These are phyloP conservation scores for Magnolia changhungtana DNA, from an alignment of 164 flowering plant species.

Conservation along the genomic window DNA sequence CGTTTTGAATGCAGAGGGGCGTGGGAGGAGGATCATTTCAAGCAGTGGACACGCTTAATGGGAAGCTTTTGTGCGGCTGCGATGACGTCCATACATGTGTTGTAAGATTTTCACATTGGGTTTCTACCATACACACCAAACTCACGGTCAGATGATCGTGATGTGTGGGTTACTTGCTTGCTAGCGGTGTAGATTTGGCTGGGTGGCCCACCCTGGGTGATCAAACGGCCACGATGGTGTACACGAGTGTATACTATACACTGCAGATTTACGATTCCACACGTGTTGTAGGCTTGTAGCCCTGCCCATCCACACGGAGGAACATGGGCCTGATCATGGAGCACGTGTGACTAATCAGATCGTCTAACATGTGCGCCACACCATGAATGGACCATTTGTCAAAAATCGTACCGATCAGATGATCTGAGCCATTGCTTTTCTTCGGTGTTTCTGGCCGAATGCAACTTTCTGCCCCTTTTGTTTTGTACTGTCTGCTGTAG, in stretches of 20 bases:
- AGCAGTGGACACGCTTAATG: slow-evolving; percentile 70
- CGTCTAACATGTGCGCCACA: background rate
- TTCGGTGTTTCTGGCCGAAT: too few relatives aligned
- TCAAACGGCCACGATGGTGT: background rate
- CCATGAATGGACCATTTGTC: background rate
- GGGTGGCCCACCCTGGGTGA: background rate
- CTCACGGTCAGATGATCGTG: too few relatives aligned
- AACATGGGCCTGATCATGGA: background rate
- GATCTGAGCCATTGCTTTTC: too few relatives aligned
- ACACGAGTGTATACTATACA: background rate
- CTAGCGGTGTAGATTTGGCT: too few relatives aligned
- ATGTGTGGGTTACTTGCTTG: too few relatives aligned
- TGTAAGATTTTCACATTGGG: slow-evolving; percentile 34
- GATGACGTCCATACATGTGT: slow-evolving; percentile 66
- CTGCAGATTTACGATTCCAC: background rate
- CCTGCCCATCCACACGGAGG: too few relatives aligned
- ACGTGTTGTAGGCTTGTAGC: background rate
- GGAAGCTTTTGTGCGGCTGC: slow-evolving; percentile 67
- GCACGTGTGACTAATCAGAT: background rate
- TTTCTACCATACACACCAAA: background rate
- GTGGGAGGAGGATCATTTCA: slow-evolving; percentile 86
- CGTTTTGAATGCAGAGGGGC: slow-evolving; percentile 51
- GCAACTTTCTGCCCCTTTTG: too few relatives aligned
- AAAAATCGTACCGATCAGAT: too few relatives aligned
- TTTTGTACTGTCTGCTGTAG: too few relatives aligned